Evolutionary conservation across 768 basidiomycete genomes (phyloP).

Genomic region (Artomyces pyxidatus): DNA sequence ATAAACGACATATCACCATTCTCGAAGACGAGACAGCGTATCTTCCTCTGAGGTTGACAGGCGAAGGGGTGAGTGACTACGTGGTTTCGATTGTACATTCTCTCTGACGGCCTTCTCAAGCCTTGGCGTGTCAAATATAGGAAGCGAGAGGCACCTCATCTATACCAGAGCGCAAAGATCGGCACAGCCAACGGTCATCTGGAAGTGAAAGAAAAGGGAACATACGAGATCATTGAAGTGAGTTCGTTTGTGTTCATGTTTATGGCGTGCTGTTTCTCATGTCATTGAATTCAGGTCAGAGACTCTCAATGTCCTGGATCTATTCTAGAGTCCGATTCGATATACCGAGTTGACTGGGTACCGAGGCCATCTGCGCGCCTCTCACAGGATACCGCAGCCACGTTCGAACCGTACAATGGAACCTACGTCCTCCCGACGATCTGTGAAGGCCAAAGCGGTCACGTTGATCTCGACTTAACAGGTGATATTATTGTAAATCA

Average conservation of each 20-base stretch:
- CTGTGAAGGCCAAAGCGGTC: conserved; percentile 74
- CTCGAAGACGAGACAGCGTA: conserved; percentile 65
- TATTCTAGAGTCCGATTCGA: conserved; percentile 49
- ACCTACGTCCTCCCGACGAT: conserved; percentile 70
- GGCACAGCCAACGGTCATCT: conserved; percentile 65
- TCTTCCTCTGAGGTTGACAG: conserved; percentile 81
- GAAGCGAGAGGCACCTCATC: conserved; percentile 35
- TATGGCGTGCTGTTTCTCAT: background rate
- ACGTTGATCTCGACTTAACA: conserved; percentile 77
- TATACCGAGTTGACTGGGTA: conserved; percentile 71
- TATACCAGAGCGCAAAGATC: conserved; percentile 33
- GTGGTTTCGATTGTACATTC: background rate
- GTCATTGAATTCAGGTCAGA: conserved; percentile 59
- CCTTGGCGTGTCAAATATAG: conserved; percentile 85
- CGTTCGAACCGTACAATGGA: conserved; percentile 55
- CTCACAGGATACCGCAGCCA: conserved; percentile 46
- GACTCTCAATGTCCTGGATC: conserved; percentile 84
- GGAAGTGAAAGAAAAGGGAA: conserved; percentile 63
- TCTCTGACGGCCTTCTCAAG: conserved; percentile 31
- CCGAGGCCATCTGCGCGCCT: conserved; percentile 70
- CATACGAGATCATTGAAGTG: conserved; percentile 65
- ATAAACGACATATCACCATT: conserved; percentile 50
- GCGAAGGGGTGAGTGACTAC: conserved; percentile 63
- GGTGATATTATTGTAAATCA: conserved; percentile 32
- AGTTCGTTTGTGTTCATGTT: conserved; percentile 2